Evolutionary conservation across 1,139 yeast species (phyloP).

Genomic region (Kodamaea arcana): DNA sequence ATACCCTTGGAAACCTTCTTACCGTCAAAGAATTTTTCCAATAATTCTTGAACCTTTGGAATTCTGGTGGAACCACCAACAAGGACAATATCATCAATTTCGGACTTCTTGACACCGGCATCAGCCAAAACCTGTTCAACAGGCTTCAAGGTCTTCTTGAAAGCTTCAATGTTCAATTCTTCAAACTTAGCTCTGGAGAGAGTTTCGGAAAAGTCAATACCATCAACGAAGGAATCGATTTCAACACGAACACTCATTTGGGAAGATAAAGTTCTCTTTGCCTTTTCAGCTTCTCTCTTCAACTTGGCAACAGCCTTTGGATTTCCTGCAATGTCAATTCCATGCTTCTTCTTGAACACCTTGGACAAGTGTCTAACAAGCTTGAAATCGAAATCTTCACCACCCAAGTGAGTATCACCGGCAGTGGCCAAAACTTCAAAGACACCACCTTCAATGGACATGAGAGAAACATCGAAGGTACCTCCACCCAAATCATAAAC

Average conservation of each 20-base stretch:
- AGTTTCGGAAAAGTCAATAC: constrained; percentile 91
- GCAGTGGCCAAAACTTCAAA: constrained; percentile 51
- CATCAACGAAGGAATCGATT: constrained; percentile 92
- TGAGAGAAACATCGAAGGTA: constrained; percentile 50
- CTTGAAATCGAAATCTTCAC: constrained; percentile 94
- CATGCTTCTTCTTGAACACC: constrained; percentile 84
- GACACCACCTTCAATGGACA: constrained; percentile 51
- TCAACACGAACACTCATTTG: constrained; percentile 89
- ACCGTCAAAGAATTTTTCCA: constrained; percentile 84
- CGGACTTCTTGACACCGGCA: constrained; percentile 77
- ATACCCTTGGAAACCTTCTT: constrained; percentile 94
- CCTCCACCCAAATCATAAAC: constrained; percentile 55
- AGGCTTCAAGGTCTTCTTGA: constrained; percentile 87
- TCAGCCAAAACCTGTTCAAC: constrained; percentile 91
- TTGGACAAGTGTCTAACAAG: constrained; percentile 81
- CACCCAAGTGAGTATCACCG: constrained; percentile 60
- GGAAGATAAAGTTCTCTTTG: constrained; percentile 89
- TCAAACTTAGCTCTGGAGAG: constrained; percentile 93
- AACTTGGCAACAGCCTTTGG: constrained; percentile 81
- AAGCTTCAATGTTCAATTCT: constrained; percentile 81
- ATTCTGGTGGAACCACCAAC: constrained; percentile 99
- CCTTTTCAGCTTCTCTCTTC: constrained; percentile 96
- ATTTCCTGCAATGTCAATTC: constrained; percentile 69
- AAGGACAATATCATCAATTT: constrained; percentile 85
- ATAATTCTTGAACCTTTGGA: constrained; percentile 91